Evolutionary conservation across 2,329 filamentous ascomycete genomes (phyloP), one percentile per base, ranked within the genome.

Genomic region (Graphilbum sp.): DNA sequence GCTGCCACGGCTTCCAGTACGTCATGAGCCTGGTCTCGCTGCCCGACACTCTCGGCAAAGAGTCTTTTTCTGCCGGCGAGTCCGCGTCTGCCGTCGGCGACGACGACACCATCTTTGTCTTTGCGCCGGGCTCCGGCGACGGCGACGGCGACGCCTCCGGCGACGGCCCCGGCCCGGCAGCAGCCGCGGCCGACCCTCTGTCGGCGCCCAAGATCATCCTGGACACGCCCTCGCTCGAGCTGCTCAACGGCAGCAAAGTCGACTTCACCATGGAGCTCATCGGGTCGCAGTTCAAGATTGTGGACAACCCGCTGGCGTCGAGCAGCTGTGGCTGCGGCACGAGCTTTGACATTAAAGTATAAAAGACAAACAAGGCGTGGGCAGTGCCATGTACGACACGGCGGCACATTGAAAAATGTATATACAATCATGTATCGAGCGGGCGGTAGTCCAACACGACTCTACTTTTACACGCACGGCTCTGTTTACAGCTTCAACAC

Each of bases 1-100:
- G 90, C 40, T 98, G 90, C 57, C 90, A 98, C 59, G 90, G 90
- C 36, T 98, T 98, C 57, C 90, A 98, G 56, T 98, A 98, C 54
- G 63, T 93, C 34, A 94, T 98, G 83, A 83, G 78, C 15, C 68
- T 96, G 4, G 79, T 84, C 3, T 73, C 71, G 0, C 59, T 79
- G 1, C 73, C 73, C 0, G 41, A 54, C 1, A 40, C 48, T 0
- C 43, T 58, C 2, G n/a, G n/a, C n/a, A n/a, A n/a, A n/a, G 49
- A 53, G 1, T 12, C 43, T 12, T 30, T 39, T n/a, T n/a, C n/a
- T n/a, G n/a, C n/a, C n/a, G n/a, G n/a, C n/a, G n/a, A n/a, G n/a
- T n/a, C n/a, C n/a, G n/a, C n/a, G n/a, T 18, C 59, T 2, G 46
- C 53, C 6, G 48, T 68, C 7, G 55, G 70, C 20, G 77, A 86